These are phyloP conservation scores for Penicillium sp. DNA, from an alignment of 2,329 filamentous ascomycete genomes.

Conservation along the genomic window DNA sequence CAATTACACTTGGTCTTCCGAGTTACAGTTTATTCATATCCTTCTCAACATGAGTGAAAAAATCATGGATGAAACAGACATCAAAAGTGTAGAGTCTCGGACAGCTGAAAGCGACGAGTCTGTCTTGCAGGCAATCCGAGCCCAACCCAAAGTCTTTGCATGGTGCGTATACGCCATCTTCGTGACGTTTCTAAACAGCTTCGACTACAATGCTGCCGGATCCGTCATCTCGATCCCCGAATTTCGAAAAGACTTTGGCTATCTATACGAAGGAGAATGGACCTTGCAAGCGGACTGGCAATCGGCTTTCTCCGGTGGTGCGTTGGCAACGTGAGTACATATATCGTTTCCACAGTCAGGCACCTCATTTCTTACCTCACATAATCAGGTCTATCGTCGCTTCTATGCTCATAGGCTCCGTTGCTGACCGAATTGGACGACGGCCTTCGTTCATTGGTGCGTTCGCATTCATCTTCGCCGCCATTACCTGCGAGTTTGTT, in stretches of 20 bases:
- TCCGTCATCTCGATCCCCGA: conserved; percentile 30
- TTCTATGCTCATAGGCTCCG: not conserved
- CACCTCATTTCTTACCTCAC: not conserved
- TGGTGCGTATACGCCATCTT: no score
- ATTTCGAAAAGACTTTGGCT: conserved; percentile 46
- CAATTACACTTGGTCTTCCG: no score
- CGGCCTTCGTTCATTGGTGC: conserved; percentile 17
- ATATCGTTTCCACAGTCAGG: conserved; percentile 21
- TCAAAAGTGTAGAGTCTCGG: no score
- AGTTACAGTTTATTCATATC: no score
- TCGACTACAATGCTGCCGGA: no score
- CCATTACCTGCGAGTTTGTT: conserved; percentile 41
- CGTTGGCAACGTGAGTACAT: conserved; percentile 35
- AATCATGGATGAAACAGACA: no score
- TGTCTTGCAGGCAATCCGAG: no score
- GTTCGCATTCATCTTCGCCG: conserved; percentile 34
- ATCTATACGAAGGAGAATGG: conserved; percentile 32
- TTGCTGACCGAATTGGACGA: not conserved
- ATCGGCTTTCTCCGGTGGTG: conserved; percentile 41
- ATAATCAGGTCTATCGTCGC: not conserved
- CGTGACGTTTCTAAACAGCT: no score
- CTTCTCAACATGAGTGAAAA: no score
- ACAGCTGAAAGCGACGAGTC: no score
- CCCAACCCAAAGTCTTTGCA: no score
- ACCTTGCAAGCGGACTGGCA: conserved; percentile 45